A percentile compares a stretch with the other conserved stretches of the same genome.
Conservation (phyloP, 140 eudicot species). For the Cichorium intybus region DNA sequence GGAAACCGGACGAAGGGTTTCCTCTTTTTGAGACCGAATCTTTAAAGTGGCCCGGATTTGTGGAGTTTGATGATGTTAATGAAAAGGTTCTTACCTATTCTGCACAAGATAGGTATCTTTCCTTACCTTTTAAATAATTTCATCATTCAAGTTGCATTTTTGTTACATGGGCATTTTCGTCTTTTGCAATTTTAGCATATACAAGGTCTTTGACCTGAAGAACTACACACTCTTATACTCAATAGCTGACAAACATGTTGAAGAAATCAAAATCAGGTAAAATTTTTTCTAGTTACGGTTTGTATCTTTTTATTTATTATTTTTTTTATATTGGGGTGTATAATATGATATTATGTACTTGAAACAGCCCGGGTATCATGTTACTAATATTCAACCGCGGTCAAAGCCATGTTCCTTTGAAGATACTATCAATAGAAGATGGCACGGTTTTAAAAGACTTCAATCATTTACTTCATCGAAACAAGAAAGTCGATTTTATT, state of each 20-base stretch:
- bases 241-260: conserved; percentile 20
- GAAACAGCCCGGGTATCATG: conserved; percentile 32
- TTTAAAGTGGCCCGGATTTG: conserved; percentile 31
- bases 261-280: conserved; percentile 33
- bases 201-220: conserved; percentile 31
- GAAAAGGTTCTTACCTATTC: conserved; percentile 29
- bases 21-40: conserved; percentile 31
- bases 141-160: background rate
- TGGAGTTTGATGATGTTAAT: conserved; percentile 30
- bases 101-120: conserved; percentile 29
- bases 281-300: background rate
- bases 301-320: background rate
- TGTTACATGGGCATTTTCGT: background rate
- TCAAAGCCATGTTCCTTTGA: conserved; percentile 31
- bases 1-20: conserved; percentile 33
- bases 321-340: background rate
- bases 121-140: background rate
- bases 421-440: conserved; percentile 30
- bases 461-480: conserved; percentile 29
- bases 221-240: conserved; percentile 28
- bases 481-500: conserved; percentile 31
- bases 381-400: conserved; percentile 22
- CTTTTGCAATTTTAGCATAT: conserved; percentile 13
- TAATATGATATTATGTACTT: background rate
- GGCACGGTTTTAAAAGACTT: conserved; percentile 30